Base-by-base conservation (phyloP, 192 early-diverging fungal species). In the Gonapodya sp. region DNA sequence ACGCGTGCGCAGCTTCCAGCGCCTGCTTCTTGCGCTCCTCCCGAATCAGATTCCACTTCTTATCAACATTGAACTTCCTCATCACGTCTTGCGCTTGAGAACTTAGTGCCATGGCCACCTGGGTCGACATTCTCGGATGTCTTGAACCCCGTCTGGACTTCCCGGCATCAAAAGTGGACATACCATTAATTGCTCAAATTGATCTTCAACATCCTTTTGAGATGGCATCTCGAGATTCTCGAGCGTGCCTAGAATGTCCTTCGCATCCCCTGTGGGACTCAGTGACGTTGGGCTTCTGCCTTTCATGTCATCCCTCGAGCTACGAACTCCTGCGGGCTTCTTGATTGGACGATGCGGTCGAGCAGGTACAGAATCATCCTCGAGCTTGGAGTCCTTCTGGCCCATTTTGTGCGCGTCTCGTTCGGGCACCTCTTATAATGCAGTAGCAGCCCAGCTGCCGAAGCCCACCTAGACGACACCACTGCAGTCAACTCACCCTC, bases 41-140 rank as follows among this genome's bases (percentile, higher is more conserved):
- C 46, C 46, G 46, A 64, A 64, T 64, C 46, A 64, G 24, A 64
- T 64, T 64, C 46, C 46, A 64, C 46, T 64, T 64, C 46, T 64
- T 64, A 8, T 64, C 46, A 8, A 24, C 24, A 16, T 64, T 64
- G 24, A 64, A 64, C 46, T 64, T 64, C 46, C 46, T 64, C 46
- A 64, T 64, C 8, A 64, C 46, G 46, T 64, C 46, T 24, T 64
- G 8, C 24, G 46, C 46, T 24, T 64, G 46, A 8, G 46, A 8
- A 24, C 24, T 64, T 8, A 64, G 46, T 64, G 46, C 46, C 46
- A 64, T 64, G 46, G 24, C 46, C 24, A 24, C 24, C 46, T 64
- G 24, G n/a, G n/a, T n/a, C n/a, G n/a, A n/a, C n/a, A n/a, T n/a
- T n/a, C n/a, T n/a, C n/a, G n/a, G n/a, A n/a, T n/a, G n/a, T n/a